phyloP scores from a whole-genome alignment of 164 flowering plant genomes.

The Aristolochia fimbriata region DNA sequence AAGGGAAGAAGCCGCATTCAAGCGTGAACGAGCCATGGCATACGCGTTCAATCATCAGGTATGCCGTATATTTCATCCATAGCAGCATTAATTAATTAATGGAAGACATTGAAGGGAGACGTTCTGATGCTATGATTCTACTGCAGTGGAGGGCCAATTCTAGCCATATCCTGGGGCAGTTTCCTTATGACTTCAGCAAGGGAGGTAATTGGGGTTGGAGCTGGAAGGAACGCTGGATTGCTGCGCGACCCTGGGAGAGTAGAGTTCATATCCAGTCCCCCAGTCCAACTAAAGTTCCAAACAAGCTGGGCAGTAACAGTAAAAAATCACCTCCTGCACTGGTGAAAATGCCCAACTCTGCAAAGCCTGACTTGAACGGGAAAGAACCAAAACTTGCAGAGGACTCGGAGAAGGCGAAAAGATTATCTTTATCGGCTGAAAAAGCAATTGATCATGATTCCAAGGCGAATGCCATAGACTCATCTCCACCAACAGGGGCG shows the following conservation, averaged over 20 bases:
- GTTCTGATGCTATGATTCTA: conserved; percentile 10
- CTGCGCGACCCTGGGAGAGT: conserved; percentile 91
- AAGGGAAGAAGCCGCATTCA: conserved; percentile 87
- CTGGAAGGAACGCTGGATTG: conserved; percentile 94
- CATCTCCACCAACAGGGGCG: conserved; percentile 12
- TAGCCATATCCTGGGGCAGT: conserved; percentile 25
- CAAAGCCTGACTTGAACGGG: conserved; percentile 32
- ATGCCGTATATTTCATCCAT: background rate
- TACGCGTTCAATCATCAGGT: conserved; percentile 98
- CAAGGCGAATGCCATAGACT: conserved; percentile 12
- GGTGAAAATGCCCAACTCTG: conserved; percentile 17
- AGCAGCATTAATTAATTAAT: too few relatives aligned
- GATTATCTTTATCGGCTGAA: conserved; percentile 39
- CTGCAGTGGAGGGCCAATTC: conserved; percentile 74
- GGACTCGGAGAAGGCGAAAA: conserved; percentile 27
- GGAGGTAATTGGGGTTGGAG: conserved; percentile 84
- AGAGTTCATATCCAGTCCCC: conserved; percentile 28
- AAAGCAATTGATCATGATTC: conserved; percentile 20
- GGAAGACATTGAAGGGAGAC: background rate
- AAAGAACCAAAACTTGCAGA: conserved; percentile 17
- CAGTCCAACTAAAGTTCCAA: conserved; percentile 37
- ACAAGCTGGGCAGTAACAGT: conserved; percentile 21
- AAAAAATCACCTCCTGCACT: conserved; percentile 13
- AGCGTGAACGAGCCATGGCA: conserved; percentile 92
- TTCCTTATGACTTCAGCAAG: conserved; percentile 40